phyloP scores from a whole-genome alignment of 257 asterid species.

The Nicotiana noctiflora region DNA sequence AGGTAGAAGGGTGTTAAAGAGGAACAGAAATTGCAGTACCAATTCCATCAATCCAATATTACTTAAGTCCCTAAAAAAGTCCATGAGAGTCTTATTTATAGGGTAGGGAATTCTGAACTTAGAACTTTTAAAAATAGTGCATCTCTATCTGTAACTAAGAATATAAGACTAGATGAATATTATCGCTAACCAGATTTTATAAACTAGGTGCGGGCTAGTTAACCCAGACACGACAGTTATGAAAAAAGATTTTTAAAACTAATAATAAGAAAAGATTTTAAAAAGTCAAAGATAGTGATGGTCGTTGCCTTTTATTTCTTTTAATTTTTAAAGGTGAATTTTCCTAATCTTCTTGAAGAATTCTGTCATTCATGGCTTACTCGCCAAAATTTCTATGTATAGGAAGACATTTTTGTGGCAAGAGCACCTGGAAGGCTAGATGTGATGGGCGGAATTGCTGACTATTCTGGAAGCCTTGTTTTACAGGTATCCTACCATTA shows the following conservation, averaged over 20 bases:
- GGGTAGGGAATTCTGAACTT: background rate
- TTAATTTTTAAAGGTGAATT: background rate
- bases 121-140: background rate
- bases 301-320: background rate
- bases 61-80: background rate
- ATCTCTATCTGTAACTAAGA: background rate
- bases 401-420: slow-evolving; percentile 87
- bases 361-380: background rate
- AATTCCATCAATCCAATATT: background rate
- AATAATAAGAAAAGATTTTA: no score
- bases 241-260: no score
- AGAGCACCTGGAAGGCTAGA: slow-evolving; percentile 99
- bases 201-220: no score
- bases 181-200: background rate
- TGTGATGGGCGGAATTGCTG: slow-evolving; percentile 99
- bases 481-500: slow-evolving; percentile 55
- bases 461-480: slow-evolving; percentile 98
- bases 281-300: no score
- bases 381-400: slow-evolving; percentile 2
- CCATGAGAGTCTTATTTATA: background rate
- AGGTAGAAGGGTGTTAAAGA: background rate
- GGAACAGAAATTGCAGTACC: background rate
- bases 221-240: no score
- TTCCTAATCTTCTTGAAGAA: background rate
- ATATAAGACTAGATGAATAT: background rate